Base-by-base conservation (phyloP, 1,284 basidiomycete species). In the Mycena sp. region DNA sequence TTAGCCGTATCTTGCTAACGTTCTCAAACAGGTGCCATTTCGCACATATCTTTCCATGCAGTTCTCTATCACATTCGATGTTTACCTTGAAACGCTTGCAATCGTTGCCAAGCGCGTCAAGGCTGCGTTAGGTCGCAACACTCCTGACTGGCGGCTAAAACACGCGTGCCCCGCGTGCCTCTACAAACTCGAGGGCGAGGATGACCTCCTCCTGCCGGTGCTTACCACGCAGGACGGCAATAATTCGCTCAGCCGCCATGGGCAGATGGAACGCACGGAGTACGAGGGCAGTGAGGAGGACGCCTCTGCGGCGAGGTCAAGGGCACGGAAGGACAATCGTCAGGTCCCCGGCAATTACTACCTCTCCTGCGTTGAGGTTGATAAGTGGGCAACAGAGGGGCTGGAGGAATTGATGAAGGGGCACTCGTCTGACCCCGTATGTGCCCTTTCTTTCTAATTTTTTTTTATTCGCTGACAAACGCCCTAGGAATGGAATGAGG, bases 1-100 rank as follows among this genome's bases (percentile, higher is more conserved):
- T 41, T 41, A 10, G 39, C 39, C 14, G 39, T 14, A 9, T 14
- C 14, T 41, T 41, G 9, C 39, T 41, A 14, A 41, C 39, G 39
- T 41, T 41, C 39, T 41, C 39, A 9, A 41, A 41, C 14, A 41
- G 39, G 39, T 41, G 14, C 39, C 39, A 10, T 41, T 34, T 2
- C 52, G 50, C 18, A 44, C 65, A 3, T 66, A 65, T 7, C 69
- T 76, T 3, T 71, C 50, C 22, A 55, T 57, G 3, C 76, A 79
- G 34, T 77, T 82, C 37, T 74, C 79, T 0, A 73, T 77, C 13
- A 73, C 78, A 0, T 81, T 77, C 64, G 80, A 83, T 55, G 41
- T 80, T 13, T 34, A 55, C 25, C 52, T 55, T 22, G 52, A 60
- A 2, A 75, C 83, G 11, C 62, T 65, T 0, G 65, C 63, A 0